Evolutionary conservation across 1,284 basidiomycete genomes (phyloP), one percentile per base, ranked within the genome.

Genomic region (Trametes hirsuta): DNA sequence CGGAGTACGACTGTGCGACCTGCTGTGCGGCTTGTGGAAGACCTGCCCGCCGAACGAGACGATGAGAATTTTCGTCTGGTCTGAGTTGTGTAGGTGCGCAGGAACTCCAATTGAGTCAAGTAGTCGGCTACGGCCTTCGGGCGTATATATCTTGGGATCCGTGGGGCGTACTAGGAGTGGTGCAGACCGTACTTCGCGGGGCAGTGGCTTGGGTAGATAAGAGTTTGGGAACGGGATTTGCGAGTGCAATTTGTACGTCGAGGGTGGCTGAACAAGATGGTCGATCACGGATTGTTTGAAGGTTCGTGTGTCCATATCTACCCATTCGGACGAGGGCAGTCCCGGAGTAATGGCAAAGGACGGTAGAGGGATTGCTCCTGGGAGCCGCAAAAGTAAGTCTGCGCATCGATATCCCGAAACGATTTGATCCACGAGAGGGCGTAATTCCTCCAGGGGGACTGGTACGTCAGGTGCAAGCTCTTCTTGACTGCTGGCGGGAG

Each of bases 1-100:
- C 1, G 65, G 55, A 0, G 64, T 60, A 42, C 65, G 69, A 58
- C 67, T 69, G 64, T 69, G 65, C 1, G 66, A 61, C 6, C 71
- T 72, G 58, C 79, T 82, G 14, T 73, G 73, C 3, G 89, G 89
- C 36, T 80, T 80, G 53, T 83, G 82, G 71, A 92, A 87, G 14
- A 86, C 76, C 67, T 92, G 90, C 0, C 90, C 90, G 5, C 90
- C 90, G 69, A 93, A 93, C 1, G 88, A 91, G 11, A 93, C 88
- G 34, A 92, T 76, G 24, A 92, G 77, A 46, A 93, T 82, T 68
- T 82, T 87, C 6, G 82, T 86, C 37, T 66, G 71, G 5, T 68
- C 51, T 0, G 77, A 74, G 58, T 84, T 78, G 51, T 85, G 82
- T 6, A 82, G 71, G 18, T 81, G 66, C 4, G 61, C 51, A 0